Evolutionary conservation across 441 rosid species (phyloP).

Genomic region (Pelargonium myrrhifolium): DNA sequence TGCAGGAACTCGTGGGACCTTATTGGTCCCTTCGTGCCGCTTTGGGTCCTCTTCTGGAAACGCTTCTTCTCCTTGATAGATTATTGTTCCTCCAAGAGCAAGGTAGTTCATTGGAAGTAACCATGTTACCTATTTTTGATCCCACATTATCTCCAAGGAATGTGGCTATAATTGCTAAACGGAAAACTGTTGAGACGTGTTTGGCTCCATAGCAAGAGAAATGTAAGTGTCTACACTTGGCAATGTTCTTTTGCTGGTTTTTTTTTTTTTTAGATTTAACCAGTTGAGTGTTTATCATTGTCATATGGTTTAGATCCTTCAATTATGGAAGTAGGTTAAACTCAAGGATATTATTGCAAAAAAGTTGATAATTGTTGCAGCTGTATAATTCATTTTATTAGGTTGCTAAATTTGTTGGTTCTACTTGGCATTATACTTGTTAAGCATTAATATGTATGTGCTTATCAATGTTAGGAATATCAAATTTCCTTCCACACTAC

Average conservation of each 20-base stretch:
- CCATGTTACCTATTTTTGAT: constrained; percentile 68
- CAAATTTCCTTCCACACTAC: background rate
- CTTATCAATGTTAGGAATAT: background rate
- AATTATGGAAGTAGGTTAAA: background rate
- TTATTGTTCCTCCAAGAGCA: constrained; percentile 83
- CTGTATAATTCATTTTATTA: background rate
- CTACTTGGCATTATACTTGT: background rate
- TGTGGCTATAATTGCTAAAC: constrained; percentile 66
- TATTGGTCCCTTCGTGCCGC: constrained; percentile 93
- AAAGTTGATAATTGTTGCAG: background rate
- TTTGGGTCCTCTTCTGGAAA: constrained; percentile 72
- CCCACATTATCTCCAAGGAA: constrained; percentile 74
- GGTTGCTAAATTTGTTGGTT: background rate
- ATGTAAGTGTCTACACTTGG: constrained; percentile 7
- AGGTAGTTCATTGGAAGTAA: constrained; percentile 38
- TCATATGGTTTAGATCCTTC: background rate
- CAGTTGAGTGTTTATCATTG: background rate
- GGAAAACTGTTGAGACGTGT: constrained; percentile 25
- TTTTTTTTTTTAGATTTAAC: background rate
- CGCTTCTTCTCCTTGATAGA: constrained; percentile 75
- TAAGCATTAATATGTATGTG: background rate
- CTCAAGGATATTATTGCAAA: background rate
- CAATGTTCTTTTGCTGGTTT: constrained; percentile 2
- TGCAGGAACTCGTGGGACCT: constrained; percentile 69
- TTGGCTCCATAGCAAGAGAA: background rate